A percentile compares a stretch with the other conserved stretches of the same genome.
phyloP scores from a whole-genome alignment of 495 filamentous ascomycete species.

The Rhizodiscina lignyota region DNA sequence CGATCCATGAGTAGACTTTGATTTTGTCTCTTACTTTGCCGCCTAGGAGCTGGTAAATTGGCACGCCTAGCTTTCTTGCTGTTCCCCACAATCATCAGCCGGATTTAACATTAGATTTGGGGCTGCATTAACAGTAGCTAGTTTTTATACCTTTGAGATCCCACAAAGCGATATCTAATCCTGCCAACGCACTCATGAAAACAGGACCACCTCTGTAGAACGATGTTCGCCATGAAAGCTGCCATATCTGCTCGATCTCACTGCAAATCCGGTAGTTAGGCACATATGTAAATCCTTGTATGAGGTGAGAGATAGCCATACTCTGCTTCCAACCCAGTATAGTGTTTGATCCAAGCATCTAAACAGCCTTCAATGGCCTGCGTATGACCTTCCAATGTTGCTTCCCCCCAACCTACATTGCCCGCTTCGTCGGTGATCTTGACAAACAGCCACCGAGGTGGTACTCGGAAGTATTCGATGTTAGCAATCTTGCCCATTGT shows the following conservation, averaged over 20 bases:
- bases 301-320: constrained; percentile 18
- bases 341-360: constrained; percentile 45
- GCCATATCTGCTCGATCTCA: constrained; percentile 73
- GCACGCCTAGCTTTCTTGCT: constrained; percentile 39
- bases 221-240: constrained; percentile 45
- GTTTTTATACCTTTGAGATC: constrained; percentile 39
- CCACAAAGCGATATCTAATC: constrained; percentile 74
- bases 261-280: constrained; percentile 21
- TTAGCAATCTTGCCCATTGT: constrained; percentile 48
- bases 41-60: constrained; percentile 57
- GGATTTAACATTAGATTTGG: neutral
- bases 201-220: constrained; percentile 77
- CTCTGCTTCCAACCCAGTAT: constrained; percentile 58
- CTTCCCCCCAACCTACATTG: constrained; percentile 62
- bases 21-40: constrained; percentile 61
- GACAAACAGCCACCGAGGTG: constrained; percentile 66
- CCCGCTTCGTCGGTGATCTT: constrained; percentile 51
- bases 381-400: constrained; percentile 59
- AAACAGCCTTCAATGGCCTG: constrained; percentile 62
- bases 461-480: constrained; percentile 61
- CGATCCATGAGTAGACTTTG: constrained; percentile 76
- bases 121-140: neutral
- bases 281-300: constrained; percentile 1
- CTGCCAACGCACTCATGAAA: constrained; percentile 64
- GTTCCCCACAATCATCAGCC: neutral